Base-by-base conservation (phyloP, 139 green algal species). In the Picochlorum sp. region DNA sequence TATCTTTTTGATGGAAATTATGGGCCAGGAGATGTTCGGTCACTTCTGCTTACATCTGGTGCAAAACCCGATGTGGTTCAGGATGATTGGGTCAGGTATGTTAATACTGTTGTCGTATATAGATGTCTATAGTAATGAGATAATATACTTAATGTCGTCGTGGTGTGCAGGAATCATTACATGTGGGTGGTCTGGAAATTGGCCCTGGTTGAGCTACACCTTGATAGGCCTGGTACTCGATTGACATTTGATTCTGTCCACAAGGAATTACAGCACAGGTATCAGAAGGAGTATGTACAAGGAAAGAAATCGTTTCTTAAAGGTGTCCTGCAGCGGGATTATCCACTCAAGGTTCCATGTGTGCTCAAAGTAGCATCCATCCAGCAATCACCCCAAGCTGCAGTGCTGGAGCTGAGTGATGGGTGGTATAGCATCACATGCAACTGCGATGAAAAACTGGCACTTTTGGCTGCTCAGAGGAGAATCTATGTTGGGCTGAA, bases 141-240 rank as follows among this genome's bases (percentile, higher is more conserved):
- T 6, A 30, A 30, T 0, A 30, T 30, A 30, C 28, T 0, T 5
- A 30, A 21, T 21, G 16, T 7, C 6, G 11, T 26, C 7, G 16
- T 4, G 6, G 16, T 21, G 47, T 54, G 8, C n/a, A 20, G 20
- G 20, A 90, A 91, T 65, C 76, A 85, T 50, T 86, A 67, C 60
- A 74, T 69, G 4, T 87, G 79, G 84, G 64, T 85, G 38, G 70
- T 90, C n/a, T 91, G 84, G 82, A 90, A 90, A 74, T 75, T 88
- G 49, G 78, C 83, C 28, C 49, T 63, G 2, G 77, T 81, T 49
- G 78, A 85, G 57, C 41, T 60, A 52, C 11, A 54, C 18, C 47
- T 54, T 9, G 18, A 54, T 8, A 54, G 47, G 47, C 47, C 16
- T 26, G 49, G 23, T 6, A 23, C 47, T 45, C 41, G 70, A 34